These are phyloP conservation scores for Micractinium conductrix DNA, from an alignment of 139 green algal genomes.

Conservation along the genomic window DNA sequence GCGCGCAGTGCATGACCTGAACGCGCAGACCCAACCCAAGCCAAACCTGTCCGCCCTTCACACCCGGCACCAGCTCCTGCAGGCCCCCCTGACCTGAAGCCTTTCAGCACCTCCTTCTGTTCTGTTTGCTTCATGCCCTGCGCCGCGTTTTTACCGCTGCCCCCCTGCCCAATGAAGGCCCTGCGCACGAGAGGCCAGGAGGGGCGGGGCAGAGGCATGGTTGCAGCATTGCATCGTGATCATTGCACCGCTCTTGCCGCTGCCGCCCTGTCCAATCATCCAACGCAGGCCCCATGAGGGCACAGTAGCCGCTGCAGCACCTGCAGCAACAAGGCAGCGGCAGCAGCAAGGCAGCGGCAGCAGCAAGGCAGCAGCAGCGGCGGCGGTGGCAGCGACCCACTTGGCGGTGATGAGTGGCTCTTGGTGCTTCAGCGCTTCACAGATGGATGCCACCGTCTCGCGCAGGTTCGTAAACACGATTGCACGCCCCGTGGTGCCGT, in stretches of 20 bases:
- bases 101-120: slow-evolving; percentile 68
- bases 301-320: too few species aligned
- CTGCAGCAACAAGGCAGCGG: too few species aligned
- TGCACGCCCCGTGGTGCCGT: slow-evolving; percentile 21
- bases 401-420: slow-evolving; percentile 59
- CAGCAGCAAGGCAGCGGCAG: too few species aligned
- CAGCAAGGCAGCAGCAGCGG: too few species aligned
- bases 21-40: neutral
- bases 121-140: slow-evolving; percentile 54
- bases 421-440: slow-evolving; percentile 62
- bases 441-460: slow-evolving; percentile 79
- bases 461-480: slow-evolving; percentile 64
- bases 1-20: too few species aligned
- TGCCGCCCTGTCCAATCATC: too few species aligned
- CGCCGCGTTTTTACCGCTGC: slow-evolving; percentile 9
- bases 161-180: slow-evolving; percentile 88
- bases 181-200: slow-evolving; percentile 38
- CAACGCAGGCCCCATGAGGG: too few species aligned
- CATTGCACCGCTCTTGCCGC: too few species aligned
- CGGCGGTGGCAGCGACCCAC: too few species aligned
- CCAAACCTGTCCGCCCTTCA: neutral
- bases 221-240: too few species aligned
- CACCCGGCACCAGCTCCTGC: neutral
- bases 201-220: neutral
- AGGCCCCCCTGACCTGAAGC: slow-evolving; percentile 59